phyloP scores from a whole-genome alignment of 2,329 filamentous ascomycete species.

The Pseudogymnoascus sp. region DNA sequence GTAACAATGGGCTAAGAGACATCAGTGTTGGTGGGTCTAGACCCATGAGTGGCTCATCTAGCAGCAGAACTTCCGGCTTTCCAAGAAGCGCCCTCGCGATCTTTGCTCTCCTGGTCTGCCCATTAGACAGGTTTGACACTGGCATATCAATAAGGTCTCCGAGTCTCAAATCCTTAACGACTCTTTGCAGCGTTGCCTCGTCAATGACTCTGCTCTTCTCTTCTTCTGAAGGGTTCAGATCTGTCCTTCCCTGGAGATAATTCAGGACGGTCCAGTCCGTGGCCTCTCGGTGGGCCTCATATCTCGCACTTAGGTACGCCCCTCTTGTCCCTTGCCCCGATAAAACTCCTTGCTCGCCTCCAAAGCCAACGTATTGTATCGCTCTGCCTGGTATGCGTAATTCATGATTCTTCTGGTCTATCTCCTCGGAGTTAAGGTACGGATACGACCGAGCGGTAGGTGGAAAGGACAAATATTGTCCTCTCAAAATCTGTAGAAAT shows the following conservation, averaged over 20 bases:
- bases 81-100: constrained; percentile 80
- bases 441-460: constrained; percentile 71
- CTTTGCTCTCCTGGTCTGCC: constrained; percentile 76
- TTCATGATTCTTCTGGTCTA: constrained; percentile 33
- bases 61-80: constrained; percentile 69
- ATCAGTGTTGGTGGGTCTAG: constrained; percentile 76
- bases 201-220: constrained; percentile 43
- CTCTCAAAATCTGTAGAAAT: constrained; percentile 70
- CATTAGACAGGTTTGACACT: constrained; percentile 85
- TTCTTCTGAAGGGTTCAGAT: constrained; percentile 64
- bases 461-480: constrained; percentile 67
- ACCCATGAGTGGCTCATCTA: constrained; percentile 96
- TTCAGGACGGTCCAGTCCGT: constrained; percentile 80
- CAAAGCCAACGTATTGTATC: constrained; percentile 87
- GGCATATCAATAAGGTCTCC: constrained; percentile 65
- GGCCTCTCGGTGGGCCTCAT: constrained; percentile 78
- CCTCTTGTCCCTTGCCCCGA: constrained; percentile 53
- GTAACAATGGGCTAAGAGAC: constrained; percentile 62
- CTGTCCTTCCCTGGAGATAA: constrained; percentile 73
- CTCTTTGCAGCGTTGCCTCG: constrained; percentile 44
- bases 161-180: constrained; percentile 64
- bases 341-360: constrained; percentile 55
- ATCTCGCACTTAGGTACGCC: constrained; percentile 80
- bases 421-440: constrained; percentile 56
- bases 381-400: constrained; percentile 56